Evolutionary conservation across 2,329 filamentous ascomycete species (phyloP).

Genomic region (Elsinoe australis): DNA sequence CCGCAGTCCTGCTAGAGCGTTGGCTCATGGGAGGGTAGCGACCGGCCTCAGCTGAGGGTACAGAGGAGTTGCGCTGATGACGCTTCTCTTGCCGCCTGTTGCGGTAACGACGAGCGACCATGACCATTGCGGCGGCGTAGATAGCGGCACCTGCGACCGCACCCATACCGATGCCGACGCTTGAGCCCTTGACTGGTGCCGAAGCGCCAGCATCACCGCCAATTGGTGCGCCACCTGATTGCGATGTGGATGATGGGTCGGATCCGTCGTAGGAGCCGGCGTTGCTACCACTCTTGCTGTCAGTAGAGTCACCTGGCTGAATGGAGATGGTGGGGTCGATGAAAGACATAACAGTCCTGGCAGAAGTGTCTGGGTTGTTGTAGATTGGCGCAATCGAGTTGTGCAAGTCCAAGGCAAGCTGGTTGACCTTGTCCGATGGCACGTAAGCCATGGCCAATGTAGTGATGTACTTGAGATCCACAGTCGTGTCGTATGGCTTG

Average conservation of each 20-base stretch:
- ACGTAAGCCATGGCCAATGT: conserved; percentile 57
- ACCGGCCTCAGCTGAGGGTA: conserved; percentile 65
- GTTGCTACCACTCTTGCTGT: conserved; percentile 34
- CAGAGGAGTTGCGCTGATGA: conserved; percentile 69
- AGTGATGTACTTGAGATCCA: conserved; percentile 66
- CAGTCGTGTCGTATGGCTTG: conserved; percentile 65
- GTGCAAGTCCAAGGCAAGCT: conserved; percentile 61
- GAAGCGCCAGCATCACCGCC: conserved; percentile 44
- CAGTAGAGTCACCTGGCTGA: conserved; percentile 41
- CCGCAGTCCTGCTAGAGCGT: conserved; percentile 32
- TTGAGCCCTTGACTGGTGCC: conserved; percentile 56
- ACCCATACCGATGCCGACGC: conserved; percentile 63
- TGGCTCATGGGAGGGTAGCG: conserved; percentile 41
- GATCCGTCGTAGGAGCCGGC: conserved; percentile 35
- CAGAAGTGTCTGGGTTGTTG: conserved; percentile 57
- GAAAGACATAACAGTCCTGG: conserved; percentile 65
- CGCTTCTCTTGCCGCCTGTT: conserved; percentile 60
- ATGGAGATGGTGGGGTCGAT: conserved; percentile 80
- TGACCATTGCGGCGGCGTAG: conserved; percentile 93
- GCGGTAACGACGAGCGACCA: conserved; percentile 83
- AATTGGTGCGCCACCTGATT: conserved; percentile 43
- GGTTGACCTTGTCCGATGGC: conserved; percentile 40
- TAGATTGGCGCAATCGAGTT: conserved; percentile 68
- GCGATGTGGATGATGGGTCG: conserved; percentile 27
- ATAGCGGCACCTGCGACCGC: conserved; percentile 70